Evolutionary conservation across 768 basidiomycete genomes (phyloP).

Genomic region (Tylopilus sp.): DNA sequence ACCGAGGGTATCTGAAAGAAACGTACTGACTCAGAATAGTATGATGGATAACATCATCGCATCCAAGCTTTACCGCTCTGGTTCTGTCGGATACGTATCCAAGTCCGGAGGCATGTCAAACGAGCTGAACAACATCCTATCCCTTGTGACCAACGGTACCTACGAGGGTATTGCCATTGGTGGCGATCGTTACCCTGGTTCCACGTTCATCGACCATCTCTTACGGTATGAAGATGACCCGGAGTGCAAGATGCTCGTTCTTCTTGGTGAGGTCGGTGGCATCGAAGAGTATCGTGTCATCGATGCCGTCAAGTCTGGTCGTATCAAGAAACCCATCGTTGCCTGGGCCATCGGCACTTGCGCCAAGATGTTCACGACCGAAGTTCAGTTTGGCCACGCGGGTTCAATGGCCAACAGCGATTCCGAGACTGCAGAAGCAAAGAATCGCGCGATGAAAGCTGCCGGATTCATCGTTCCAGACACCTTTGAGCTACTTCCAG

Average conservation of each 20-base stretch:
- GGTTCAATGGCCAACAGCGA: constrained; percentile 98
- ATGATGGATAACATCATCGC: constrained; percentile 99
- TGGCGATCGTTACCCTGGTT: constrained; percentile 98
- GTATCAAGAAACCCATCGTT: constrained; percentile 97
- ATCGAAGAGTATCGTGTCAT: constrained; percentile 99
- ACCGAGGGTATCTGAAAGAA: not conserved
- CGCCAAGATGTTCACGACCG: constrained; percentile 99
- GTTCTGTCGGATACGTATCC: constrained; percentile 97
- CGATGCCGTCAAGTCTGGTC: constrained; percentile 89
- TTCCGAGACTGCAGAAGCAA: constrained; percentile 95
- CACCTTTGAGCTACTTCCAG: constrained; percentile 95
- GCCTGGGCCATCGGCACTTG: constrained; percentile 99
- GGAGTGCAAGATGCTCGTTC: constrained; percentile 97
- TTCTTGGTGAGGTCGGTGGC: constrained; percentile 98
- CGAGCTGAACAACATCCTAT: constrained; percentile 99
- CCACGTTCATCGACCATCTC: constrained; percentile 98
- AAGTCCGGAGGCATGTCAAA: constrained; percentile 99
- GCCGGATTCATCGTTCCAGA: constrained; percentile 97
- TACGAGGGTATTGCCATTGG: constrained; percentile 99
- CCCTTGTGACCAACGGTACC: constrained; percentile 93
- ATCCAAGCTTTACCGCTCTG: constrained; percentile 96
- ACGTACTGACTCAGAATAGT: constrained; percentile 35
- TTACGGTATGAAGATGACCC: constrained; percentile 97
- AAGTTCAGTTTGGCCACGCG: constrained; percentile 99
- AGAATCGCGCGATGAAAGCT: constrained; percentile 92